phyloP scores from a whole-genome alignment of 164 flowering plant species.

The Sextonia rubra region DNA sequence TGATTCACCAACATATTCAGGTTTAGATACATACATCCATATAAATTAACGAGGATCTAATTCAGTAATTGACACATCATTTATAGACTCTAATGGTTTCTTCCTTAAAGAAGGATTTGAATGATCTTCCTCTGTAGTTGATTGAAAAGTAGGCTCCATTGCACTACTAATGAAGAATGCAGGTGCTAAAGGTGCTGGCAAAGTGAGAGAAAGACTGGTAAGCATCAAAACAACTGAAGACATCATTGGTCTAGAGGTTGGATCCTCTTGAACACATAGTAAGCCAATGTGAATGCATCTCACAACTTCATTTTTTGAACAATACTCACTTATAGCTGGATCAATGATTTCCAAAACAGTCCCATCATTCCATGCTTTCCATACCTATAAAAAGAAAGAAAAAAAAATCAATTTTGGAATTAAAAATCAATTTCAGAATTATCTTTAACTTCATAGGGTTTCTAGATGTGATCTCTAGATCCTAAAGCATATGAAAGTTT shows the following conservation, averaged over 20 bases:
- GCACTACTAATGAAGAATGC: constrained; percentile 12
- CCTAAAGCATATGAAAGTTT: not conserved
- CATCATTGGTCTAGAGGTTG: constrained; percentile 24
- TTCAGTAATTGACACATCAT: constrained; percentile 6
- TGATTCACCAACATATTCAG: no score
- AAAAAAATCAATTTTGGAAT: no score
- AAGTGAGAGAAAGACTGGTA: constrained; percentile 10
- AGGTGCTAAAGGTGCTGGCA: constrained; percentile 17
- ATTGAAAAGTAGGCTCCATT: not conserved
- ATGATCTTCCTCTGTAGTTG: not conserved
- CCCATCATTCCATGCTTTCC: constrained; percentile 16
- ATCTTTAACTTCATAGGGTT: no score
- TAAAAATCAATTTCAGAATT: no score
- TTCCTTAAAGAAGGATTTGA: not conserved
- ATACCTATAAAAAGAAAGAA: constrained; percentile 10
- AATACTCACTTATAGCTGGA: not conserved
- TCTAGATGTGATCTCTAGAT: no score
- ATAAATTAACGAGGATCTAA: constrained; percentile 5
- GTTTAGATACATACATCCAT: no score
- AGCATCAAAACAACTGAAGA: constrained; percentile 21
- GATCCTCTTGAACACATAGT: constrained; percentile 25
- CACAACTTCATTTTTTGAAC: constrained; percentile 12
- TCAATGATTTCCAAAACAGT: constrained; percentile 17
- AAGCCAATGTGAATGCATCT: constrained; percentile 30
- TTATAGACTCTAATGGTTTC: not conserved